A percentile compares a stretch with the other conserved stretches of the same genome.
Evolutionary conservation across 2,329 filamentous ascomycete genomes (phyloP).

Genomic region (Esteya vermicola): DNA sequence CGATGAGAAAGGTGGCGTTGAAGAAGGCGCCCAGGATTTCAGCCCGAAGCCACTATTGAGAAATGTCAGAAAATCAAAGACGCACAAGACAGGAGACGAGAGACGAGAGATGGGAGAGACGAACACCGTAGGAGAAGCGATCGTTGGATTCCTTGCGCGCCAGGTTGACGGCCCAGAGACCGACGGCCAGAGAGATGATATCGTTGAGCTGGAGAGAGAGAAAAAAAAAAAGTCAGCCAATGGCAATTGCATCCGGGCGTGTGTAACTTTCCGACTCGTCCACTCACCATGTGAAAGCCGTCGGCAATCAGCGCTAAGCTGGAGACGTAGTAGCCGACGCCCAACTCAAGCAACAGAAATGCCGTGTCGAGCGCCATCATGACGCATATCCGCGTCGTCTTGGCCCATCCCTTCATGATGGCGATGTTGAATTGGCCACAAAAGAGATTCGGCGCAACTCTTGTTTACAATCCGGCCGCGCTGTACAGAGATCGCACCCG

Average conservation of each 20-base stretch:
- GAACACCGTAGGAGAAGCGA: conserved; percentile 85
- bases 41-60: conserved; percentile 72
- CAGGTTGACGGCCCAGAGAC: conserved; percentile 87
- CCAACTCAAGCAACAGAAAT: conserved; percentile 85
- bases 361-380: conserved; percentile 79
- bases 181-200: conserved; percentile 85
- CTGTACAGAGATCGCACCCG: too few relatives aligned
- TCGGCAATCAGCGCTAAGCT: conserved; percentile 91
- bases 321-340: conserved; percentile 72
- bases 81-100: not conserved
- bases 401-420: conserved; percentile 56
- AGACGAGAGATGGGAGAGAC: conserved; percentile 19
- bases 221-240: too few relatives aligned
- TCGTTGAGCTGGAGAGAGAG: conserved; percentile 60
- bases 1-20: conserved; percentile 95
- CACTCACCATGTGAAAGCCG: conserved; percentile 90
- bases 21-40: conserved; percentile 93
- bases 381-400: conserved; percentile 81
- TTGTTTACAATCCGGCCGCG: too few relatives aligned
- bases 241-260: too few relatives aligned
- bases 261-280: too few relatives aligned
- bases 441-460: too few relatives aligned
- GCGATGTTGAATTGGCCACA: not conserved
- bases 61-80: not conserved
- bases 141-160: conserved; percentile 76